Evolutionary conservation across 208 protist genomes (phyloP).

Genomic region (Trichomonas vaginalis): DNA sequence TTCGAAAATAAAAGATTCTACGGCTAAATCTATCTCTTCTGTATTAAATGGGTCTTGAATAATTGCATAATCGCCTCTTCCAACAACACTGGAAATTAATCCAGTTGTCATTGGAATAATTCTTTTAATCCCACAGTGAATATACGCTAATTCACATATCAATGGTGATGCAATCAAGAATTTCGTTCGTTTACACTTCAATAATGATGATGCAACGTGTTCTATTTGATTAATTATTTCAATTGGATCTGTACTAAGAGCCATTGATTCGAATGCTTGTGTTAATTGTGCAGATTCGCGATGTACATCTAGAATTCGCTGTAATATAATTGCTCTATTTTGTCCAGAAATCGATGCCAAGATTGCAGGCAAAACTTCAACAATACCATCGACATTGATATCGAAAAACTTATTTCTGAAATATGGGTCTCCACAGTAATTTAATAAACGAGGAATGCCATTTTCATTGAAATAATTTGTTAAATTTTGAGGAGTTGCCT

Average conservation of each 20-base stretch:
- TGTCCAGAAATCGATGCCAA: neutral
- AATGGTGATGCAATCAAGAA: neutral
- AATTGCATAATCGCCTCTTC: neutral
- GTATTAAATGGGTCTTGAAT: neutral
- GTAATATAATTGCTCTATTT: neutral
- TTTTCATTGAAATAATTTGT: conserved; percentile 5
- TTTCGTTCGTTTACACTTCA: neutral
- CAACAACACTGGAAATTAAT: neutral
- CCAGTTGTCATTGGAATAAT: neutral
- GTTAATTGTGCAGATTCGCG: neutral
- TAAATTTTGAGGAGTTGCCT: neutral
- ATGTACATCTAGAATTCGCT: neutral
- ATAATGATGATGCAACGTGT: neutral
- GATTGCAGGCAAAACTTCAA: neutral
- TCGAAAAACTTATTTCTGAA: neutral
- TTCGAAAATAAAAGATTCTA: neutral
- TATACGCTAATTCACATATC: neutral
- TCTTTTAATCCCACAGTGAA: neutral
- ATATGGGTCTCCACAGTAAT: too few species aligned
- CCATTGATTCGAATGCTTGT: neutral
- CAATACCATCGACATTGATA: neutral
- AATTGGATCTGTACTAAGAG: neutral
- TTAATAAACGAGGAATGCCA: neutral
- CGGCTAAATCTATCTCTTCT: neutral
- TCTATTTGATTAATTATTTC: neutral